Percentiles rank a stretch among this genome's conserved stretches.
Evolutionary conservation across 805 yeast species (phyloP).

Genomic region (Candida chauliodis): DNA sequence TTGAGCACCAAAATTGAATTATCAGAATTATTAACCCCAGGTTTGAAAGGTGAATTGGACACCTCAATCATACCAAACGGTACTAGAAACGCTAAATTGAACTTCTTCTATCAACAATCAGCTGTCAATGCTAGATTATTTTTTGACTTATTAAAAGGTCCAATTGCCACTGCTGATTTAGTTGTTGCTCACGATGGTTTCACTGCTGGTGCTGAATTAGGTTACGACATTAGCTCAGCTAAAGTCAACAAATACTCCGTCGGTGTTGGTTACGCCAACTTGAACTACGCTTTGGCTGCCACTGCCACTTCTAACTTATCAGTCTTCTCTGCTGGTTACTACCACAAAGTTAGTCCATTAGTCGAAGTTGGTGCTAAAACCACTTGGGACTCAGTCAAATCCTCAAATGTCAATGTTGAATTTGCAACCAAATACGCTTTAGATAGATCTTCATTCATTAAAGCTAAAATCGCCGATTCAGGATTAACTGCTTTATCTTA

Average conservation of each 20-base stretch:
- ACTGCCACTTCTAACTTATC: constrained; percentile 83
- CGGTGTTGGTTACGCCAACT: constrained; percentile 89
- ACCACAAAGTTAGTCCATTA: constrained; percentile 87
- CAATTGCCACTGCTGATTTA: constrained; percentile 91
- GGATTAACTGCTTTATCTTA: constrained; percentile 92
- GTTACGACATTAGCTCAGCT: constrained; percentile 92
- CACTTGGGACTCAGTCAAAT: constrained; percentile 84
- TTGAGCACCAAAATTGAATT: constrained; percentile 92
- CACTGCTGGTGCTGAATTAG: constrained; percentile 95
- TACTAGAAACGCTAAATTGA: constrained; percentile 81
- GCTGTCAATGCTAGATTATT: constrained; percentile 91
- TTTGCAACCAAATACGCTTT: constrained; percentile 92
- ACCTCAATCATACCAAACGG: constrained; percentile 85
- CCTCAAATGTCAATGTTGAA: constrained; percentile 84
- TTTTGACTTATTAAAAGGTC: constrained; percentile 93
- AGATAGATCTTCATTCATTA: constrained; percentile 84
- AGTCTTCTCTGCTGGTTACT: constrained; percentile 91
- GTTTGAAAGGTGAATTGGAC: constrained; percentile 88
- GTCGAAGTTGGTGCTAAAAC: constrained; percentile 99
- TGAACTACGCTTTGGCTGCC: constrained; percentile 81
- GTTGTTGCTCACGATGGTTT: constrained; percentile 94
- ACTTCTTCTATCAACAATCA: constrained; percentile 88
- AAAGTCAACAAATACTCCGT: constrained; percentile 91
- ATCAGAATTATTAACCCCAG: constrained; percentile 88
- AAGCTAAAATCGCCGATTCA: constrained; percentile 95